Evolutionary conservation across 208 protist species (phyloP).

Genomic region (Phytomonas francai): DNA sequence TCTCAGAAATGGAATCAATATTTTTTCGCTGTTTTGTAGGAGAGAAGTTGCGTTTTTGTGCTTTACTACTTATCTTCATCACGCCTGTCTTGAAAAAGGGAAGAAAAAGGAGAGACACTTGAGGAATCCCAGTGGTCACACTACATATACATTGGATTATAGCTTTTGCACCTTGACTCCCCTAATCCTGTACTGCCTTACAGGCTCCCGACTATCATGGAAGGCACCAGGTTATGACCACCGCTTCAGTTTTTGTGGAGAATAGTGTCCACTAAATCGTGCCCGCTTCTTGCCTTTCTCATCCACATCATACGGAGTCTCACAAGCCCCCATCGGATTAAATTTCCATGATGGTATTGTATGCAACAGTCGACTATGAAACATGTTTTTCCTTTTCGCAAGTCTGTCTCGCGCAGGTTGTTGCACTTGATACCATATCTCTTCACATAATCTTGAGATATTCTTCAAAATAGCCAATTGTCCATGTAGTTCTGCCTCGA

Average conservation of each 20-base stretch:
- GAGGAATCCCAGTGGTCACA: not conserved
- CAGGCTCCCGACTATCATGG: not conserved
- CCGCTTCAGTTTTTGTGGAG: not conserved
- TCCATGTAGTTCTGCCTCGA: not conserved
- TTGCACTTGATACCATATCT: not conserved
- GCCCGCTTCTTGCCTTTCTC: not conserved
- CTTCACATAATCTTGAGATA: not conserved
- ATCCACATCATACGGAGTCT: not conserved
- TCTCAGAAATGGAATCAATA: not conserved
- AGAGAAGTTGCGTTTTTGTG: not conserved
- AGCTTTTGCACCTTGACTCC: not conserved
- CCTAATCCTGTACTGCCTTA: not conserved
- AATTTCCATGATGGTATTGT: not conserved
- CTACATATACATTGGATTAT: not conserved
- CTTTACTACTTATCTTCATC: not conserved
- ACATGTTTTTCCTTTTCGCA: not conserved
- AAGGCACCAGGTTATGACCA: not conserved
- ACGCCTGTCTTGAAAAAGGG: not conserved
- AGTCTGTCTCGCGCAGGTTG: not conserved
- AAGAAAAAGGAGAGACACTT: not conserved
- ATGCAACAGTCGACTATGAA: not conserved
- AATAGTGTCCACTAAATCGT: not conserved
- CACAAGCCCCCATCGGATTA: not conserved
- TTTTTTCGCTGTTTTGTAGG: not conserved
- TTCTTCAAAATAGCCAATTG: not conserved